phyloP scores from a whole-genome alignment of 2,329 filamentous ascomycete species.

The Helicocarpus griseus region DNA sequence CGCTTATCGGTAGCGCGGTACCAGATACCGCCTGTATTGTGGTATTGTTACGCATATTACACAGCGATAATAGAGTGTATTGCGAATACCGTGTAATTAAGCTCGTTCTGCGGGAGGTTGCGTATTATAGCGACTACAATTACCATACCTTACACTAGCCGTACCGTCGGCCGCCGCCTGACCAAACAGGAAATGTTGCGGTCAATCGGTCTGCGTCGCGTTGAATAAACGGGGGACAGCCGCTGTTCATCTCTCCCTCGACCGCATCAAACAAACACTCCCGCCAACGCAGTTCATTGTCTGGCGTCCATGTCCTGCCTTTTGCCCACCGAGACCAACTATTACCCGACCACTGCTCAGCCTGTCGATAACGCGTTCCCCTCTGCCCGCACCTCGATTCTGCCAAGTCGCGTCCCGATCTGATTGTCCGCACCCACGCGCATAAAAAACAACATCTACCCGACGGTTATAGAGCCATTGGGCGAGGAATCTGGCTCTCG shows the following conservation, averaged over 20 bases:
- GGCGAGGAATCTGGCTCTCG: neutral
- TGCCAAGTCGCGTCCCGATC: neutral
- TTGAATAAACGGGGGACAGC: neutral
- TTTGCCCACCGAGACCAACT: neutral
- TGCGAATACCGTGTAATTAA: neutral
- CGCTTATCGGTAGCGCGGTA: neutral
- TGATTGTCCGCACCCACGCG: neutral
- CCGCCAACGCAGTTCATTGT: neutral
- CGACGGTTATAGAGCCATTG: neutral
- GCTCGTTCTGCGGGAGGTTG: neutral
- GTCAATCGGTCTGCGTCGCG: neutral
- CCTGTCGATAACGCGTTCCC: neutral
- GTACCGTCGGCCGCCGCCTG: neutral
- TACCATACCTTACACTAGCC: neutral
- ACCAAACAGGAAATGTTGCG: conserved; percentile 2
- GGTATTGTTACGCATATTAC: neutral
- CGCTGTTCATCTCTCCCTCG: neutral
- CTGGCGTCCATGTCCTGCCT: neutral
- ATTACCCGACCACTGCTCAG: neutral
- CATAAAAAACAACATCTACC: neutral
- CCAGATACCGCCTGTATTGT: neutral
- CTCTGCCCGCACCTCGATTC: neutral
- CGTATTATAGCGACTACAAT: neutral
- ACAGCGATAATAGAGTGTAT: neutral
- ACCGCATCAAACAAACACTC: neutral